A percentile compares a stretch with the other conserved stretches of the same genome.
Conservation (phyloP, 2,329 filamentous ascomycete genomes). For the Uncinocarpus reesii region DNA sequence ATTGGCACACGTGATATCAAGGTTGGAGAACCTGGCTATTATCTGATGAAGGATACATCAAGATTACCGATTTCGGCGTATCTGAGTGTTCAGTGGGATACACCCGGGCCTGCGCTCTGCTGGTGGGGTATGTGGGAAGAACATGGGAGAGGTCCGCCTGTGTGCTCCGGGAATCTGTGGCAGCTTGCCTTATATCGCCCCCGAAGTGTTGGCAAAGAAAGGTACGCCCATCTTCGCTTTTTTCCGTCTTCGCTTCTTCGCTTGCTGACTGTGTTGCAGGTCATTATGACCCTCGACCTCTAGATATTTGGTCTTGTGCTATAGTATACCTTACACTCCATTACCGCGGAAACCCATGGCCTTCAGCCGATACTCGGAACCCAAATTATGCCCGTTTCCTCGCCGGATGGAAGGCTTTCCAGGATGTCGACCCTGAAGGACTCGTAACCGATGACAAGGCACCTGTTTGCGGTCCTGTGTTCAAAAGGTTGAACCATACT, state of each 20-base stretch:
- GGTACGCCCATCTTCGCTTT: conserved; percentile 26
- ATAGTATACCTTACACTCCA: conserved; percentile 72
- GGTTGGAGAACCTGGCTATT: conserved; percentile 75
- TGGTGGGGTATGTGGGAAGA: conserved; percentile 61
- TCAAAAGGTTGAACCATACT: conserved; percentile 51
- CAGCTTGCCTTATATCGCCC: conserved; percentile 76
- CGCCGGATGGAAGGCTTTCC: conserved; percentile 59
- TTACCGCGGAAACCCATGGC: conserved; percentile 65
- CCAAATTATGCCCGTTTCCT: conserved; percentile 56
- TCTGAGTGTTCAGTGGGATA: conserved; percentile 75
- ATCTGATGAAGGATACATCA: conserved; percentile 67
- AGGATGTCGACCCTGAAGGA: conserved; percentile 45
- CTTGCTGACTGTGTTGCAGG: conserved; percentile 24
- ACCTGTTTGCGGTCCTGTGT: conserved; percentile 55
- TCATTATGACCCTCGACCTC: conserved; percentile 61
- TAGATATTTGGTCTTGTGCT: conserved; percentile 80
- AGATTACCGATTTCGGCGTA: conserved; percentile 86
- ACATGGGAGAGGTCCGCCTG: conserved; percentile 59
- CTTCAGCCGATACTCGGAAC: conserved; percentile 50
- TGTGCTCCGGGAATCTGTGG: conserved; percentile 75
- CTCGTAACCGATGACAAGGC: conserved; percentile 51
- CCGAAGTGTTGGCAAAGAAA: conserved; percentile 66
- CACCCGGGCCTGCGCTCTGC: conserved; percentile 68
- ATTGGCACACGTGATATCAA: conserved; percentile 90
- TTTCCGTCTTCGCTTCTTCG: neutral